Evolutionary conservation across 768 basidiomycete genomes (phyloP).

Genomic region (Russula earlei): DNA sequence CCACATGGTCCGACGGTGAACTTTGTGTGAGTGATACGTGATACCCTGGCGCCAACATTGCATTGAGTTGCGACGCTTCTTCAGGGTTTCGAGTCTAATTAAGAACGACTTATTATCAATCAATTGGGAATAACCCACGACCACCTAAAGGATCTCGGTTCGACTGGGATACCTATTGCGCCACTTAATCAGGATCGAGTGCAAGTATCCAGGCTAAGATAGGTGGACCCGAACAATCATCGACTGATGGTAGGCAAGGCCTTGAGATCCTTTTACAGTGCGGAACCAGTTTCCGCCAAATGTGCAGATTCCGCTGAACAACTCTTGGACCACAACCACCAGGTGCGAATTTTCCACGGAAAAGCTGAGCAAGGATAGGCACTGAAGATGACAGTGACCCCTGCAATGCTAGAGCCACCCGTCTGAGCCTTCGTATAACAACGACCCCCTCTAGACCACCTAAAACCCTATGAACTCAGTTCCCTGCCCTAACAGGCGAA

Average conservation of each 20-base stretch:
- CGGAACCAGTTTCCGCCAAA: neutral
- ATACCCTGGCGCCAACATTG: too few relatives aligned
- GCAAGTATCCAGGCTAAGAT: conserved; percentile 14
- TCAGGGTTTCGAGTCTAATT: conserved; percentile 12
- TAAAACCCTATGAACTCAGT: too few relatives aligned
- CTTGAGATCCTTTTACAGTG: conserved; percentile 8
- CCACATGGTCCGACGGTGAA: conserved; percentile 21
- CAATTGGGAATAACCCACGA: neutral
- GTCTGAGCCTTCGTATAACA: too few relatives aligned
- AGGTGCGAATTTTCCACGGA: too few relatives aligned
- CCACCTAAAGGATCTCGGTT: conserved; percentile 10
- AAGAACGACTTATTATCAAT: neutral
- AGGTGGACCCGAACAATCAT: conserved; percentile 22
- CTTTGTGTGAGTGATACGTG: conserved; percentile 12
- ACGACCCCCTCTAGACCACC: too few relatives aligned
- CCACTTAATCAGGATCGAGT: conserved; percentile 21
- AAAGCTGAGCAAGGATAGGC: too few relatives aligned
- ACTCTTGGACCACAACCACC: too few relatives aligned
- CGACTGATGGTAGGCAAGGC: neutral
- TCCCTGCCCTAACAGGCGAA: too few relatives aligned
- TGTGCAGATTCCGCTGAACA: neutral
- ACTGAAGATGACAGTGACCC: too few relatives aligned
- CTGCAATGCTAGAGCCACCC: too few relatives aligned
- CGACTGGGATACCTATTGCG: conserved; percentile 15
- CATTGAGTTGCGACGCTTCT: neutral